Base-by-base conservation (phyloP, 441 rosid genomes). In the Jatropha multifida region DNA sequence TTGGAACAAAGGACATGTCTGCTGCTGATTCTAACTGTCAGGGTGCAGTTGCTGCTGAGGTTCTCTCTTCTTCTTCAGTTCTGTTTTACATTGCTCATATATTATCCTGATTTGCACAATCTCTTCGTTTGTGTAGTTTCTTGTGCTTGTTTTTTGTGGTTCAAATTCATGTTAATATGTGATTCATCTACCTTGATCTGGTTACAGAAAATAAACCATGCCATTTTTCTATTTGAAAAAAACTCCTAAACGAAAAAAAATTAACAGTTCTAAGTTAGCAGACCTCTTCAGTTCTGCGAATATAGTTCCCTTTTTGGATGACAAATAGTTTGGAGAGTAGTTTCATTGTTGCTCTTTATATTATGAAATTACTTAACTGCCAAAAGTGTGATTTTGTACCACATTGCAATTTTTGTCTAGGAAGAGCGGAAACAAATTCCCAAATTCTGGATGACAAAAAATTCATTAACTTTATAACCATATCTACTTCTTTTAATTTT, bases 1-100 rank as follows among this genome's bases (percentile, higher is more conserved):
- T 96, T 83, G 84, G 84, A 76, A 71, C 75, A 46, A 89, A 83
- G 81, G 92, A 85, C 78, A 83, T 84, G 85, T 86, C 92, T 62
- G 88, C 83, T 73, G 82, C 89, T 71, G 92, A 84, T 80, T 87
- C 92, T 76, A 81, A 77, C 74, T 81, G 87, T 81, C 90, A 79
- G 80, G 90, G 81, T 66, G 87, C 89, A 55, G 88, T 71, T 59
- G 81, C 87, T 59, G 87, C 91, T 52, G 84, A 92, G 93, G 93
- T 90, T 79, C 76, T 82, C 71, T 78, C 79, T 64, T 79, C 78
- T 76, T 71, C 54, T 80, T 73, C 38, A 14, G 61, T 52, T 10
- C 12, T 23, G 13, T 68, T 14, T 67, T 49, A 27, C 67, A 32
- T 27, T 65, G 7, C 52, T 20, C 65, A 9, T 40, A 14, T 32